phyloP scores from a whole-genome alignment of 2,329 filamentous ascomycete genomes.

The Alternaria sp. region DNA sequence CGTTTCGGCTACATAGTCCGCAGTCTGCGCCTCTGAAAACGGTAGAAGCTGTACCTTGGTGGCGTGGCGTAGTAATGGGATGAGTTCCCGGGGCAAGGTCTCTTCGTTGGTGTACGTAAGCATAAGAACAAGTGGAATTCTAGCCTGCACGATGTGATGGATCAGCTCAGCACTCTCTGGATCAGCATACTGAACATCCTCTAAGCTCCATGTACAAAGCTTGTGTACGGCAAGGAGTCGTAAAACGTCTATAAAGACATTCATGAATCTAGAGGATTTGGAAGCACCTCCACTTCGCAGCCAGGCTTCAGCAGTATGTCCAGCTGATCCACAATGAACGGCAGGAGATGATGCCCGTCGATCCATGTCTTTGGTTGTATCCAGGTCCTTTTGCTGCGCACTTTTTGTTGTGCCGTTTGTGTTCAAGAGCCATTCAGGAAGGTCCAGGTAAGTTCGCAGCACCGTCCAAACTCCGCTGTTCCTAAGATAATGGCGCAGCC shows the following conservation, averaged over 20 bases:
- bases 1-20: constrained; percentile 82
- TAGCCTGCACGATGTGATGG: constrained; percentile 78
- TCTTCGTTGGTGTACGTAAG: constrained; percentile 67
- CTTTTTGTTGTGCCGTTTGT: constrained; percentile 35
- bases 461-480: constrained; percentile 64
- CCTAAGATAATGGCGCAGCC: constrained; percentile 63
- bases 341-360: constrained; percentile 46
- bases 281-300: constrained; percentile 55
- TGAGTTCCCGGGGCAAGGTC: constrained; percentile 48
- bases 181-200: constrained; percentile 91
- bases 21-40: constrained; percentile 80
- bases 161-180: constrained; percentile 87
- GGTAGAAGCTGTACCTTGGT: constrained; percentile 78
- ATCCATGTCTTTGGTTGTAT: constrained; percentile 22
- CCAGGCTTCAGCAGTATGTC: constrained; percentile 56
- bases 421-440: constrained; percentile 71
- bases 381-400: constrained; percentile 36
- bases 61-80: constrained; percentile 46
- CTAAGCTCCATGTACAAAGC: constrained; percentile 86
- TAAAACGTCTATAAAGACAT: constrained; percentile 86
- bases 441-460: constrained; percentile 65
- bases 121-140: constrained; percentile 75
- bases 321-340: constrained; percentile 48
- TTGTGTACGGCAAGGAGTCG: constrained; percentile 83
- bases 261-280: constrained; percentile 77